A percentile compares a stretch with the other conserved stretches of the same genome.
Evolutionary conservation across 768 basidiomycete genomes (phyloP).

Genomic region (Mycena alexandri): DNA sequence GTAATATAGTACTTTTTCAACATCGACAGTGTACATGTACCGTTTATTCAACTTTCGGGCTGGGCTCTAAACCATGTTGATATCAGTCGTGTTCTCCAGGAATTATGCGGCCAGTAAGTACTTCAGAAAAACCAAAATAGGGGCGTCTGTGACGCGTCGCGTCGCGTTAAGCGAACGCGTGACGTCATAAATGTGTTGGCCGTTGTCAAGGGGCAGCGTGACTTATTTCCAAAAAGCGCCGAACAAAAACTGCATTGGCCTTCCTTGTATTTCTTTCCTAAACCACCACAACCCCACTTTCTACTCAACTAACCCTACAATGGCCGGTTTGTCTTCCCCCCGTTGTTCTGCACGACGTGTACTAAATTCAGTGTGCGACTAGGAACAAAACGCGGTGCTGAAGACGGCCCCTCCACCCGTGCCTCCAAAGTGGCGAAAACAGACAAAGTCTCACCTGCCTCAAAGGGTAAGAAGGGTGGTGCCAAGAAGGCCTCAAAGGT

Average conservation of each 20-base stretch:
- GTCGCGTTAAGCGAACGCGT: constrained; percentile 10
- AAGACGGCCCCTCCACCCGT: constrained; percentile 53
- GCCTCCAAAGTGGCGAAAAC: constrained; percentile 67
- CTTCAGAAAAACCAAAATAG: too few relatives aligned
- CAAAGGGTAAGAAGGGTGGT: constrained; percentile 50
- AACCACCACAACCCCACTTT: background rate
- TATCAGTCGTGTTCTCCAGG: too few relatives aligned
- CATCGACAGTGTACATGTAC: too few relatives aligned
- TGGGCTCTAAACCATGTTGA: too few relatives aligned
- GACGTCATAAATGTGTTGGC: background rate
- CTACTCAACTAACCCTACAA: background rate
- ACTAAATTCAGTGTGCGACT: background rate
- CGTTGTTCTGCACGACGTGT: too few relatives aligned
- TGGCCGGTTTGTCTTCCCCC: constrained; percentile 7
- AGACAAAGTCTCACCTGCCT: constrained; percentile 45
- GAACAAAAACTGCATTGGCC: background rate
- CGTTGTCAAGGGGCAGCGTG: constrained; percentile 9
- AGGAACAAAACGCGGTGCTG: constrained; percentile 62
- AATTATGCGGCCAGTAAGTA: too few relatives aligned
- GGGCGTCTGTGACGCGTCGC: background rate
- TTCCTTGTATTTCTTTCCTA: background rate
- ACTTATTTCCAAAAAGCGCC: constrained; percentile 17
- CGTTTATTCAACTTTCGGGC: too few relatives aligned
- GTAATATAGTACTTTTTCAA: too few relatives aligned
- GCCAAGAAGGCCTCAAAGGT: constrained; percentile 65